Conservation (phyloP, 176 grass and related monocot genomes). For the Oryza punctata region DNA sequence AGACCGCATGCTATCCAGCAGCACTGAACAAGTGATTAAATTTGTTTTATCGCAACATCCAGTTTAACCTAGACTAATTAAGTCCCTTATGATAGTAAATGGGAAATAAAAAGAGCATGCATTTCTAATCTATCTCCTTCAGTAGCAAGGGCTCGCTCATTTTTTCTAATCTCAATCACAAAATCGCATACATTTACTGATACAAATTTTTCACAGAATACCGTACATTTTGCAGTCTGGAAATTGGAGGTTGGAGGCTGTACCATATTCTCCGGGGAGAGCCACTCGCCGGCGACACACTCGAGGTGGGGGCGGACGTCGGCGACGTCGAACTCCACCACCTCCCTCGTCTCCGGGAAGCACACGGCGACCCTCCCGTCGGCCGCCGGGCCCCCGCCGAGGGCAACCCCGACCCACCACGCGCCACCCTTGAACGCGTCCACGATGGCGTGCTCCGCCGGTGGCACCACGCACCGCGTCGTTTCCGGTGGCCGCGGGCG, state of each 20-base stretch:
- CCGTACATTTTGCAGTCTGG: not conserved
- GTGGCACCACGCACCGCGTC: not conserved
- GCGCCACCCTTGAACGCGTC: slow-evolving; percentile 56
- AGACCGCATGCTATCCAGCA: too few species aligned
- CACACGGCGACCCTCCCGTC: slow-evolving; percentile 36
- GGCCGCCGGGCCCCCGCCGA: not conserved
- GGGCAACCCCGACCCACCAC: slow-evolving; percentile 66
- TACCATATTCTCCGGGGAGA: slow-evolving; percentile 55
- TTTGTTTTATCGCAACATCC: not conserved
- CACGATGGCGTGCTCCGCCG: slow-evolving; percentile 50
- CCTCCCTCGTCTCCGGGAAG: slow-evolving; percentile 58
- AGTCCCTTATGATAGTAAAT: not conserved
- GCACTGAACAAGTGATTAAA: not conserved
- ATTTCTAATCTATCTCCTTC: not conserved
- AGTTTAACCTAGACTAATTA: not conserved
- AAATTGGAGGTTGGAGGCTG: not conserved
- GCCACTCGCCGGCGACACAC: slow-evolving; percentile 59
- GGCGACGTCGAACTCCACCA: slow-evolving; percentile 29
- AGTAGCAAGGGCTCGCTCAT: not conserved
- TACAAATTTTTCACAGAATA: too few species aligned
- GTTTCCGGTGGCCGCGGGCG: slow-evolving; percentile 69
- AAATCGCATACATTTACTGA: not conserved
- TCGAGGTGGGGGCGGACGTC: slow-evolving; percentile 65
- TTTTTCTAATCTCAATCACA: not conserved
- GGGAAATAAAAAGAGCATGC: not conserved